Base-by-base conservation (phyloP, 176 grass and related monocot species). In the Carex scoparia region DNA sequence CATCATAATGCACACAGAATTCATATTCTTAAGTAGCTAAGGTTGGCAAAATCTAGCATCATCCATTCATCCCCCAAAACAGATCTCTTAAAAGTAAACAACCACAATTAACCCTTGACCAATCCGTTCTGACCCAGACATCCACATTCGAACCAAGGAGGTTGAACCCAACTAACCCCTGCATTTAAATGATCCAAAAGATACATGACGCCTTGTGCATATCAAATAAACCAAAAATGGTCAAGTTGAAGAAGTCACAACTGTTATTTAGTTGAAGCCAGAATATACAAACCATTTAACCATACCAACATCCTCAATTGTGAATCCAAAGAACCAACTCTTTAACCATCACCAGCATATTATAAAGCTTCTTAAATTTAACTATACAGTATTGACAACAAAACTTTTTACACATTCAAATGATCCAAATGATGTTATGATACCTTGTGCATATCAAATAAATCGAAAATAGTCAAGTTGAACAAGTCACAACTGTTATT, bases 221-320 rank as follows among this genome's bases (percentile, higher is more conserved):
- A 46, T 49, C 44, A 55, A 33, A 67, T 19, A 54, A 69, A 63
- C 1, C 4, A 2, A 44, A 64, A 65, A 65, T 65, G 9, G 60
- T 82, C 57, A 48, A 81, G 42, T 82, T 65, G 79, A 61, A 65
- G 16, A 46, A 44, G 61, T 82, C 40, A 83, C 81, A 63, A 69
- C 65, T 56, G 65, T 68, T 67, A 83, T 67, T 61, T 73, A 58
- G 56, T 61, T 74, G 60, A 84, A 77, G 48, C 65, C 54, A 75
- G 68, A 62, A 85, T 85, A 75, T 78, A 78, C 84, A 85, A 77
- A 77, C 65, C 84, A 75, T 85, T 85, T 59, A 37, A 85, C 84
- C 67, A 75, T 46, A 60, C 68, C 57, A 30, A 70, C 62, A 84
- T 42, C 33, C 84, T 40, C 76, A 74, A 64, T 77, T 61, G 42